Percentiles rank a stretch among this genome's conserved stretches.
These are phyloP conservation scores for Lachnellula arida DNA, from an alignment of 2,329 filamentous ascomycete genomes.

Conservation along the genomic window DNA sequence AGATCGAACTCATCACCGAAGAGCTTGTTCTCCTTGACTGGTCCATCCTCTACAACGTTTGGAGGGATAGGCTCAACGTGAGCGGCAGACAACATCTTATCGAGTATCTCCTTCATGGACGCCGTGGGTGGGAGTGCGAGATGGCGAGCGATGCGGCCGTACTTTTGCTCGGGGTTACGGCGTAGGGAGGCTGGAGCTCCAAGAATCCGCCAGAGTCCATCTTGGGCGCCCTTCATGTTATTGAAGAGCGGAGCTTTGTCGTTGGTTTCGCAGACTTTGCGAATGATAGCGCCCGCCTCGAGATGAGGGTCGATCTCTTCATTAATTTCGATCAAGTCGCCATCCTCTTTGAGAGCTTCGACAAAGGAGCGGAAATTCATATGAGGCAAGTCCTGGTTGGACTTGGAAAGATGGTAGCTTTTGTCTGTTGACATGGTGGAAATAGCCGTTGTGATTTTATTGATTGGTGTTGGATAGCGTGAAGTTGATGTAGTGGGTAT, in stretches of 20 bases:
- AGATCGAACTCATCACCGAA: conserved; percentile 40
- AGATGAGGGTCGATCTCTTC: conserved; percentile 40
- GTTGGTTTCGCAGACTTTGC: conserved; percentile 40
- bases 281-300: conserved; percentile 44
- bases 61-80: conserved; percentile 31
- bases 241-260: conserved; percentile 48
- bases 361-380: conserved; percentile 44
- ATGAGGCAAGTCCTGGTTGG: conserved; percentile 20
- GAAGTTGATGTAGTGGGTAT: too few species aligned
- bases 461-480: too few species aligned
- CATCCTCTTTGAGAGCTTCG: conserved; percentile 38
- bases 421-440: too few species aligned
- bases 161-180: conserved; percentile 30
- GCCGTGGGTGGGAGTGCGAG: conserved; percentile 38
- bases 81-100: conserved; percentile 39
- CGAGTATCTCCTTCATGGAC: conserved; percentile 36
- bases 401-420: too few species aligned
- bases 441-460: too few species aligned
- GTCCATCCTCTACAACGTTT: conserved; percentile 33
- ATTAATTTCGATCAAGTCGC: conserved; percentile 43
- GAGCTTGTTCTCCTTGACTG: conserved; percentile 41
- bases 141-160: conserved; percentile 40
- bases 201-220: conserved; percentile 45
- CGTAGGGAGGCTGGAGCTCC: conserved; percentile 40
- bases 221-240: conserved; percentile 42